Evolutionary conservation across 2,329 filamentous ascomycete genomes (phyloP).

Genomic region (Colletotrichum simmondsii): DNA sequence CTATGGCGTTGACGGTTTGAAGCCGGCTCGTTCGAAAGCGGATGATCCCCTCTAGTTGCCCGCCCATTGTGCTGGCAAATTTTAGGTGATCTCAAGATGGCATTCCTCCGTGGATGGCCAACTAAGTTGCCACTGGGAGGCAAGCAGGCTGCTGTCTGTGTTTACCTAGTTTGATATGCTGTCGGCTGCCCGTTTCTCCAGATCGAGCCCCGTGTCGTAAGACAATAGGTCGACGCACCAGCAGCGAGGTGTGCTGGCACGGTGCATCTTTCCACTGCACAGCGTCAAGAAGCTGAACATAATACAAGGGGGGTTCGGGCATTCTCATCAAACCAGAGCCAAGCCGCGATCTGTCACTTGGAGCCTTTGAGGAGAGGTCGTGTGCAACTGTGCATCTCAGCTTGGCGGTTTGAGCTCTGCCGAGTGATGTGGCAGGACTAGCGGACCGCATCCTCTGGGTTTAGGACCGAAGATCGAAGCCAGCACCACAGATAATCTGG

Average conservation of each 20-base stretch:
- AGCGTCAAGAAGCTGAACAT: neutral
- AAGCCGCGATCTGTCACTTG: constrained; percentile 19
- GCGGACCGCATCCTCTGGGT: constrained; percentile 1
- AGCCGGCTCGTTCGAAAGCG: neutral
- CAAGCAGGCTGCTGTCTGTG: constrained; percentile 8
- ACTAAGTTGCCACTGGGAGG: constrained; percentile 15
- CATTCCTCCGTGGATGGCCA: constrained; percentile 2
- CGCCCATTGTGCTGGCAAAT: neutral
- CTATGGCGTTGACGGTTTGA: neutral
- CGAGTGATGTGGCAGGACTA: constrained; percentile 17
- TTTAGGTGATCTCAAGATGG: neutral
- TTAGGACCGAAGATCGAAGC: neutral
- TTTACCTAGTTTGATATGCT: constrained; percentile 1
- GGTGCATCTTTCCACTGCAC: neutral
- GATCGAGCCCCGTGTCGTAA: constrained; percentile 6
- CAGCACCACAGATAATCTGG: constrained; percentile 4
- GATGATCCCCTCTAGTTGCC: neutral
- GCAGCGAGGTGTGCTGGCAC: neutral
- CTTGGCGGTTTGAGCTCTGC: constrained; percentile 29
- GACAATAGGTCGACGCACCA: constrained; percentile 1
- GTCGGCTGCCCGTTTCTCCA: neutral
- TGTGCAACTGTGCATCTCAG: constrained; percentile 23
- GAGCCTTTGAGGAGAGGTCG: neutral
- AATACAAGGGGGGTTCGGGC: neutral
- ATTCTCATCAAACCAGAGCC: constrained; percentile 5